Evolutionary conservation across 2,329 filamentous ascomycete genomes (phyloP).

Genomic region (Curvularia spicifera): DNA sequence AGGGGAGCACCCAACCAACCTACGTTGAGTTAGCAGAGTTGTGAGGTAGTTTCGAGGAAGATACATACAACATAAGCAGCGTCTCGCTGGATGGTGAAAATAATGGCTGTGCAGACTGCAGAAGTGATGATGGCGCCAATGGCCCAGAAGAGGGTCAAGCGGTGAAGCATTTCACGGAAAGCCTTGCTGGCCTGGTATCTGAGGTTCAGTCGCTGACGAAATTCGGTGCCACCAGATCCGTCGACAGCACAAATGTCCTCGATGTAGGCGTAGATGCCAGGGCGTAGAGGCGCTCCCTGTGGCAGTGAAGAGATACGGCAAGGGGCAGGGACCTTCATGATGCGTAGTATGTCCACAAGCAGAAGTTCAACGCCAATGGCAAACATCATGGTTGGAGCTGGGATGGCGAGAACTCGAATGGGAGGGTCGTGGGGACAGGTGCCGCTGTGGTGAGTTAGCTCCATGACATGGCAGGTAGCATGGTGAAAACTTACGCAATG

Average conservation of each 20-base stretch:
- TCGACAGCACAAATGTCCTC: constrained; percentile 63
- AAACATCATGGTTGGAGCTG: constrained; percentile 59
- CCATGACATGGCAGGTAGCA: background rate
- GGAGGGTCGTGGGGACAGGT: constrained; percentile 56
- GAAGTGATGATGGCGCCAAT: constrained; percentile 53
- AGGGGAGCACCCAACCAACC: constrained; percentile 58
- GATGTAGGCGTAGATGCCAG: constrained; percentile 61
- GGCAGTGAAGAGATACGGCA: constrained; percentile 61
- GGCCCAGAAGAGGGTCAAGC: constrained; percentile 61
- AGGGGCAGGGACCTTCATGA: constrained; percentile 54
- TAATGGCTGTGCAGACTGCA: constrained; percentile 51
- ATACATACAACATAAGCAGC: constrained; percentile 56
- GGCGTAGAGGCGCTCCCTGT: constrained; percentile 58
- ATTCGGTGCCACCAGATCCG: constrained; percentile 60
- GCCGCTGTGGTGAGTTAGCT: constrained; percentile 44
- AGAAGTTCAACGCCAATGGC: constrained; percentile 60
- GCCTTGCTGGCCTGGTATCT: constrained; percentile 61
- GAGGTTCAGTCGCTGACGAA: constrained; percentile 58
- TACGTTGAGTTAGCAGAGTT: constrained; percentile 27
- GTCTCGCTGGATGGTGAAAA: constrained; percentile 57
- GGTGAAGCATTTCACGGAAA: constrained; percentile 61
- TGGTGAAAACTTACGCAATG: constrained; percentile 52
- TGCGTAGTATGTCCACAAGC: constrained; percentile 57
- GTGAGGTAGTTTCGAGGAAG: background rate
- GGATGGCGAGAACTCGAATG: constrained; percentile 62